Conservation (phyloP, 2,329 filamentous ascomycete species). For the Keithomyces neogunnii region DNA sequence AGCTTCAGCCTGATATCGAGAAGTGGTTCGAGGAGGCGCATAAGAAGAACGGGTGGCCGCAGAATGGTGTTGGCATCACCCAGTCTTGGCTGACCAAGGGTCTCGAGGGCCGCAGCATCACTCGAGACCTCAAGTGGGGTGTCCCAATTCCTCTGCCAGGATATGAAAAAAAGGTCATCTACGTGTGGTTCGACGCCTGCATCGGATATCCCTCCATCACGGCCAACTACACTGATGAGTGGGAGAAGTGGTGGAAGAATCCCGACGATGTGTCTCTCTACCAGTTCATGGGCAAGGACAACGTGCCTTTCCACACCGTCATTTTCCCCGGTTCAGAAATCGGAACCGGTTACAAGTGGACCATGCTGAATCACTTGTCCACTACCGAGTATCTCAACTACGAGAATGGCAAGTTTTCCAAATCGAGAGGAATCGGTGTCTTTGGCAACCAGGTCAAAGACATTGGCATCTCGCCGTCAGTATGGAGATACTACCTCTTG, state of each 20-base stretch:
- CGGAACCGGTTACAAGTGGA: slow-evolving; percentile 80
- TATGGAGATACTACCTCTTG: slow-evolving; percentile 91
- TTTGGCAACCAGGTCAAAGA: slow-evolving; percentile 86
- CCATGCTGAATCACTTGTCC: slow-evolving; percentile 77
- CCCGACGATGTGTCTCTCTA: slow-evolving; percentile 82
- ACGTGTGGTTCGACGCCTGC: slow-evolving; percentile 89
- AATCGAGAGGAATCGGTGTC: slow-evolving; percentile 80
- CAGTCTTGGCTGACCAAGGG: slow-evolving; percentile 78
- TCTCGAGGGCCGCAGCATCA: slow-evolving; percentile 79
- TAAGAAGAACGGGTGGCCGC: slow-evolving; percentile 66
- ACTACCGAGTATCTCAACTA: slow-evolving; percentile 86
- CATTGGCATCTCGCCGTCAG: slow-evolving; percentile 73
- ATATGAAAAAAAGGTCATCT: slow-evolving; percentile 64
- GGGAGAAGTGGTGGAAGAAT: slow-evolving; percentile 93
- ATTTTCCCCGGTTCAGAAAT: slow-evolving; percentile 86
- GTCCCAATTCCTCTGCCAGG: slow-evolving; percentile 43
- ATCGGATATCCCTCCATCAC: slow-evolving; percentile 96
- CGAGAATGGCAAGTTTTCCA: slow-evolving; percentile 85
- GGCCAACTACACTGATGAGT: slow-evolving; percentile 76
- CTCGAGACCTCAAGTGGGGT: slow-evolving; percentile 88
- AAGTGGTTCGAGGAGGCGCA: slow-evolving; percentile 69
- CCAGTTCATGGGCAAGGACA: slow-evolving; percentile 85
- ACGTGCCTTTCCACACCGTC: slow-evolving; percentile 64
- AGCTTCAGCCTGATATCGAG: slow-evolving; percentile 67
- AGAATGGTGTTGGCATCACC: slow-evolving; percentile 68